phyloP scores from a whole-genome alignment of 1,284 basidiomycete species.

The Apiotrichum laibachii region DNA sequence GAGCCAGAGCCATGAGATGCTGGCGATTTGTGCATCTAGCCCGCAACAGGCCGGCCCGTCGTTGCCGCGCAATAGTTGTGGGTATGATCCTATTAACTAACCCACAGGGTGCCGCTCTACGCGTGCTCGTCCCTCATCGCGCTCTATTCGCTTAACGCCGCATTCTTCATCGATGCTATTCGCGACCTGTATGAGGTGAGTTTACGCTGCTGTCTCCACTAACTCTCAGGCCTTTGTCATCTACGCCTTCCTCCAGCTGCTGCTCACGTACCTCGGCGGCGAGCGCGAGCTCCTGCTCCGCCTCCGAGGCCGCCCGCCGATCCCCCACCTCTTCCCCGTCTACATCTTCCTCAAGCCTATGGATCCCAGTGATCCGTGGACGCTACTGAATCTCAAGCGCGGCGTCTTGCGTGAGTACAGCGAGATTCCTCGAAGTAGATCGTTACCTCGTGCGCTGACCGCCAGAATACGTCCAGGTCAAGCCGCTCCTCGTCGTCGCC shows the following conservation, averaged over 20 bases:
- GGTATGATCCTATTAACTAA: not conserved
- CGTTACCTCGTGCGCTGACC: not conserved
- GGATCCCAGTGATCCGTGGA: slow-evolving; percentile 89
- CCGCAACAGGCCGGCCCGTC: no score
- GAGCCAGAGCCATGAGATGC: no score
- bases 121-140: slow-evolving; percentile 88
- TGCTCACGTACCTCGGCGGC: slow-evolving; percentile 84
- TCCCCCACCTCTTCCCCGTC: slow-evolving; percentile 80
- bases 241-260: slow-evolving; percentile 82
- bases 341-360: slow-evolving; percentile 67
- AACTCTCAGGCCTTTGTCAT: slow-evolving; percentile 81
- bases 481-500: slow-evolving; percentile 79
- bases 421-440: not conserved
- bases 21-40: no score
- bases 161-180: slow-evolving; percentile 92
- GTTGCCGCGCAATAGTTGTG: no score
- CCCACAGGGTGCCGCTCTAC: slow-evolving; percentile 74
- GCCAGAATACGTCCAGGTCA: slow-evolving; percentile 93
- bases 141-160: slow-evolving; percentile 88
- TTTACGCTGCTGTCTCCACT: slow-evolving; percentile 2
- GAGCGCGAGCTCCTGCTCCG: slow-evolving; percentile 88
- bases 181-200: slow-evolving; percentile 93
- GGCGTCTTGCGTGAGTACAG: slow-evolving; percentile 81
- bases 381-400: slow-evolving; percentile 87
- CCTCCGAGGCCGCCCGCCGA: slow-evolving; percentile 83